Percentiles rank a stretch among this genome's conserved stretches.
Evolutionary conservation across 2,329 filamentous ascomycete species (phyloP).

Genomic region (Sporothrix sp.): DNA sequence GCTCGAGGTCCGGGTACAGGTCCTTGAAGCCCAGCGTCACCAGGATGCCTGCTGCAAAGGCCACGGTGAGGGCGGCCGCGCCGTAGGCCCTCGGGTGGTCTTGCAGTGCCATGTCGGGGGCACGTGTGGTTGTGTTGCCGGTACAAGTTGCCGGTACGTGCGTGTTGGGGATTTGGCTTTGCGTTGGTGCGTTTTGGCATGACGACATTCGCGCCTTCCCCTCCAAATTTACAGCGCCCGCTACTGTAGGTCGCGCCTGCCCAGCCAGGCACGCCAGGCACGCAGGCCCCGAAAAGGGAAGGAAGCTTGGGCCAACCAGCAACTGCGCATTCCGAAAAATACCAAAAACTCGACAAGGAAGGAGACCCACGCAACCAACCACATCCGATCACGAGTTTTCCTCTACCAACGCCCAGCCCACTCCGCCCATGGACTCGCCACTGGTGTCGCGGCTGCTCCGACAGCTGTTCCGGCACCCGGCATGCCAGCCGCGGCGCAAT

Average conservation of each 20-base stretch:
- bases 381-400: neutral
- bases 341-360: neutral
- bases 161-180: neutral
- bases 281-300: no score
- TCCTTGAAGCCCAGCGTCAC: conserved; percentile 72
- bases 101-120: conserved; percentile 44
- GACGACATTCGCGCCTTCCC: conserved; percentile 10
- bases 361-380: neutral
- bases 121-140: neutral
- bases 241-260: neutral
- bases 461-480: conserved; percentile 70
- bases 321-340: conserved; percentile 4
- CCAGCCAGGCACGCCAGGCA: conserved; percentile 2
- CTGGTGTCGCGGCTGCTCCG: conserved; percentile 58
- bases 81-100: conserved; percentile 54
- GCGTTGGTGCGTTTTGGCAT: neutral
- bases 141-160: neutral
- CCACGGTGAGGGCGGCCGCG: conserved; percentile 55
- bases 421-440: conserved; percentile 17
- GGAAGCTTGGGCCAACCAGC: conserved; percentile 11
- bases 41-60: conserved; percentile 69
- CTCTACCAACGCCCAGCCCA: neutral
- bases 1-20: conserved; percentile 64
- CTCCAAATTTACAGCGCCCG: conserved; percentile 1
- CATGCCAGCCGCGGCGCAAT: conserved; percentile 47